Evolutionary conservation across 345 rosid genomes (phyloP).

Genomic region (Aethionema arabicum): DNA sequence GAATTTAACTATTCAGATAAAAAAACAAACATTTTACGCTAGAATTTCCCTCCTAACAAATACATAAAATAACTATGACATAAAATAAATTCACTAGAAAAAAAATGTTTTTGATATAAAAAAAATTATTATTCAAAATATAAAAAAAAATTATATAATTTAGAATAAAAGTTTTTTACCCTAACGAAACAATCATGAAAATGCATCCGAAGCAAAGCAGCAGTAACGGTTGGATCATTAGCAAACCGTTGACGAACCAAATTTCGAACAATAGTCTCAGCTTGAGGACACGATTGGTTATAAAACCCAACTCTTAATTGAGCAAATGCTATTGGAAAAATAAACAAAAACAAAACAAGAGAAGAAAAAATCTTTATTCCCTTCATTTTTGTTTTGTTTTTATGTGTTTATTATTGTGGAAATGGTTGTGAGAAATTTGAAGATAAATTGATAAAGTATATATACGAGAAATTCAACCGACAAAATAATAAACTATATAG

Average conservation of each 20-base stretch:
- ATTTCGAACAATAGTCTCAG: conserved; percentile 52
- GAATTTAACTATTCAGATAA: too few relatives aligned
- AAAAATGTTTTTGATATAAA: too few relatives aligned
- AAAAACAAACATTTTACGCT: too few relatives aligned
- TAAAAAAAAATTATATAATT: too few relatives aligned
- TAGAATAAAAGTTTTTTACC: conserved; percentile 39
- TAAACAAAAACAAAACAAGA: conserved; percentile 29
- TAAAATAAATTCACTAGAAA: too few relatives aligned
- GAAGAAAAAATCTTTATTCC: conserved; percentile 24
- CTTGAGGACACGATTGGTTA: conserved; percentile 54
- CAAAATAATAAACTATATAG: not conserved
- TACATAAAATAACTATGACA: too few relatives aligned
- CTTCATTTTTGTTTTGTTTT: conserved; percentile 11
- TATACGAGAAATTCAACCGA: conserved; percentile 25
- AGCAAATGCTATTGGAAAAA: conserved; percentile 44
- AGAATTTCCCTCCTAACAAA: too few relatives aligned
- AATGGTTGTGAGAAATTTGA: conserved; percentile 12
- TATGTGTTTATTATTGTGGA: conserved; percentile 6
- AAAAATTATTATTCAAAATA: too few relatives aligned
- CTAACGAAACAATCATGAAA: conserved; percentile 80
- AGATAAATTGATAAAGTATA: conserved; percentile 14
- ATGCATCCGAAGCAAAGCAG: conserved; percentile 85
- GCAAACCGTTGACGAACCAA: conserved; percentile 44
- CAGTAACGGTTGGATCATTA: conserved; percentile 45
- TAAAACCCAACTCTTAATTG: conserved; percentile 58